Base-by-base conservation (phyloP, 345 rosid genomes). In the Euphorbia pulcherrima region DNA sequence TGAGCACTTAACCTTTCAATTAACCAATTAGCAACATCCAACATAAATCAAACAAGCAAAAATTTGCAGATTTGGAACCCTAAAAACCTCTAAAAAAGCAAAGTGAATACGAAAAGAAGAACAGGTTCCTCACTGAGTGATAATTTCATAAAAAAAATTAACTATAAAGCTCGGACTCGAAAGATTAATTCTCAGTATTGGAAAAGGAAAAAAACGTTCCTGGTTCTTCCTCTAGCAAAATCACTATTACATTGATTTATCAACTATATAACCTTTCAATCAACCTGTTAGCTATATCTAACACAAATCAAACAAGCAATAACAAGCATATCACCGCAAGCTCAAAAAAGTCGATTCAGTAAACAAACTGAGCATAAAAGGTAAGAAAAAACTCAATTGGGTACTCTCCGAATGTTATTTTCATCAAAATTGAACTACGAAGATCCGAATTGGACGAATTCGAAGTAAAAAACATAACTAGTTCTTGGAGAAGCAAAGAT, bases 11-110 rank as follows among this genome's bases (percentile, higher is more conserved):
- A 64, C 48, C 62, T 40, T 59, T 40, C 28, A 60, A 18, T 53
- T 24, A 67, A 52, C 72, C 54, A 72, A 67, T 60, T 18, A 67
- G 18, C 44, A 41, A 52, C 27, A 44, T 60, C 76, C 24, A 54
- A 61, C 72, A 73, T 23, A 41, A 39, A 67, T 52, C 20, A 41
- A 30, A 67, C 33, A 30, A 27, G 61, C n/a, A 51, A 20, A 23
- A 30, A 58, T n/a, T n/a, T 54, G 24, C 16, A 2, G 10, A 16
- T 30, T 20, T 14, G 13, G 26, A 64, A 48, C 28, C 64, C 26
- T 33, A 55, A 40, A 56, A 26, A 20, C 26, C 53, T n/a, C n/a
- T n/a, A n/a, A n/a, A n/a, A n/a, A n/a, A n/a, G n/a, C n/a, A n/a
- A n/a, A n/a, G n/a, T n/a, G n/a, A n/a, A n/a, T n/a, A n/a, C n/a